Evolutionary conservation across 2,329 filamentous ascomycete species (phyloP).

Genomic region (Scleromitrula shiraiana): DNA sequence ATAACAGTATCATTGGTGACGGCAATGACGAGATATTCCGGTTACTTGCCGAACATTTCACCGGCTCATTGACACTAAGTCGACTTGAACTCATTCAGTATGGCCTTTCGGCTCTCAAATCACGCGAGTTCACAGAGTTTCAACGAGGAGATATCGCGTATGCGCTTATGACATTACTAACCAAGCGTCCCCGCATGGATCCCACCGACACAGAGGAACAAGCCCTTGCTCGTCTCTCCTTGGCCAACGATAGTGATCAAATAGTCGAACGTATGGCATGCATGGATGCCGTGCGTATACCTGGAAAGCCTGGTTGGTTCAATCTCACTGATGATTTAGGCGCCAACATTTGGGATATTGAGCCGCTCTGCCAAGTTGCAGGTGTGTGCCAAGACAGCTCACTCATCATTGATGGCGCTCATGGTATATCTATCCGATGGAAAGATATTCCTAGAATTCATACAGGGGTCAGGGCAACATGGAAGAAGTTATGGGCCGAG

Average conservation of each 20-base stretch:
- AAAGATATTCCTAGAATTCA: conserved; percentile 22
- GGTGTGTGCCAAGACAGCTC: conserved; percentile 28
- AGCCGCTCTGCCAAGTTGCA: conserved; percentile 29
- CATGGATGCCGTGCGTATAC: conserved; percentile 5
- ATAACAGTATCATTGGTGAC: conserved; percentile 1
- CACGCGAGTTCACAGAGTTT: conserved; percentile 6
- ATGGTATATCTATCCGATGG: conserved; percentile 30
- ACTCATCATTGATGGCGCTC: conserved; percentile 27
- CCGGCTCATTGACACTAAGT: conserved; percentile 3
- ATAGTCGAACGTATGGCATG: conserved; percentile 29
- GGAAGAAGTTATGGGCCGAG: conserved; percentile 6
- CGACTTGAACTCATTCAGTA: conserved; percentile 9
- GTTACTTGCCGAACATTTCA: conserved; percentile 7
- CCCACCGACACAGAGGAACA: conserved; percentile 26
- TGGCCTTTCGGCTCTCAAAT: conserved; percentile 5
- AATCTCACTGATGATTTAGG: conserved; percentile 22
- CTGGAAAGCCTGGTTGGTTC: conserved; percentile 15
- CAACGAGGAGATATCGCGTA: conserved; percentile 27
- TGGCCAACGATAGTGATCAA: conserved; percentile 29
- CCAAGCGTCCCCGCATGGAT: conserved; percentile 22
- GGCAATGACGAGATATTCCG: conserved; percentile 10
- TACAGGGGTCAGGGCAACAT: background rate
- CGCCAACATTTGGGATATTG: conserved; percentile 29
- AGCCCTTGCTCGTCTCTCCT: conserved; percentile 28
- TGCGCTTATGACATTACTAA: conserved; percentile 29